Percentiles rank a stretch among this genome's conserved stretches.
phyloP scores from a whole-genome alignment of 306 rosid species.

The Alnus glutinosa region DNA sequence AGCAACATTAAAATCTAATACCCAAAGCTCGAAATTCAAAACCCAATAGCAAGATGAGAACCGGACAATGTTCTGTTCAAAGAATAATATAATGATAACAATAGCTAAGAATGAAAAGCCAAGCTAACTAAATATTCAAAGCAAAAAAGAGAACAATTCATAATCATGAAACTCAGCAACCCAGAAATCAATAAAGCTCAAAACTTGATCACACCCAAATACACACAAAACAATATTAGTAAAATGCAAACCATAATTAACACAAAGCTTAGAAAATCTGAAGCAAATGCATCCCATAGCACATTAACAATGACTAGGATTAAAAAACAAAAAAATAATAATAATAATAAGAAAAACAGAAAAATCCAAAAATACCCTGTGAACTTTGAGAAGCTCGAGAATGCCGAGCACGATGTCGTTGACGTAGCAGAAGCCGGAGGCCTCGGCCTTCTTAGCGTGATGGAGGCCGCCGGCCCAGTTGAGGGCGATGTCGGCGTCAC shows the following conservation, averaged over 20 bases:
- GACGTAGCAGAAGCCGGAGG: conserved; percentile 90
- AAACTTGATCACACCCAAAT: neutral
- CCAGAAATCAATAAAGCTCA: neutral
- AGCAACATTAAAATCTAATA: neutral
- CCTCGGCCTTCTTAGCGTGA: conserved; percentile 86
- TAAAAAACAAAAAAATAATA: neutral
- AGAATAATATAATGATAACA: neutral
- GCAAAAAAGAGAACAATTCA: neutral
- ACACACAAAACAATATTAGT: too few species aligned
- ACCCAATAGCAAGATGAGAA: neutral
- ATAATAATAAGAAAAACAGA: neutral
- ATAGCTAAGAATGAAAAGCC: too few species aligned
- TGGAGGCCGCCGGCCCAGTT: conserved; percentile 86
- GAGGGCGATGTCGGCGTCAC: conserved; percentile 68
- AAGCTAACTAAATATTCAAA: neutral
- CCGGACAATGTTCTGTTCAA: neutral
- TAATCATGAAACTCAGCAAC: neutral
- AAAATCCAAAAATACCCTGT: conserved; percentile 51
- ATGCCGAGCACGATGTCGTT: conserved; percentile 89
- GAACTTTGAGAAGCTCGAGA: conserved; percentile 88
- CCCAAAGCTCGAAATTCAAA: neutral
- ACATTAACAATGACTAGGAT: neutral
- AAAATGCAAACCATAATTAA: neutral
- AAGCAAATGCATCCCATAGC: neutral
- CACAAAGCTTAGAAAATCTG: neutral